Evolutionary conservation across 768 basidiomycete species (phyloP), one percentile per base, ranked within the genome.

Genomic region (Mycena chlorophos): DNA sequence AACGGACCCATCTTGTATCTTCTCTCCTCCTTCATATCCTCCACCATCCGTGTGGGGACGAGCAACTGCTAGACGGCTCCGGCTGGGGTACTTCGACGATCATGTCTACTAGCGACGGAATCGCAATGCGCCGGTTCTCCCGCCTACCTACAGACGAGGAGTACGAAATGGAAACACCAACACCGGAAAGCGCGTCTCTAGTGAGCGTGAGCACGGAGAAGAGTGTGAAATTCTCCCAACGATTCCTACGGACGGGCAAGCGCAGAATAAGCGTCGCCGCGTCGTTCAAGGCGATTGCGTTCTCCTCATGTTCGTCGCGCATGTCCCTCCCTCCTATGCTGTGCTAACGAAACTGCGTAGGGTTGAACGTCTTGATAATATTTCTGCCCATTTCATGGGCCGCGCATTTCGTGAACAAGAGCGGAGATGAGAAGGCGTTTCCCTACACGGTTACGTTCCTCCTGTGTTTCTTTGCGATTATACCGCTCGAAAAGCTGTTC

Each of bases 401-500:
- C 10, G 75, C 79, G 0, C 81, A 86, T 63, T 87, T 83, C 38
- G 48, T 27, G 5, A 67, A 64, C 43, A 56, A 6, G 6, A 27
- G 29, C 39, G 6, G 17, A 27, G 30, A 51, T 43, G 37, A 55
- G 22, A 10, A 46, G 22, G 27, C 25, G 23, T 46, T 46, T 46
- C 45, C 45, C 5, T 50, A 30, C 31, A 4, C 19, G 12, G 27
- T 17, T n/a, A 62, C 60, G 3, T 62, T 62, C 26, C 16, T 62
- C 10, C 23, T 89, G 5, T 83, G 78, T 55, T 86, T 88, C 66
- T 70, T 87, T 46, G 73, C 82, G 4, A 85, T 89, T 53, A 74
- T 90, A 5, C 83, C 88, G 6, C 75, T 89, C 5, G 86, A 87
- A 56, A 74, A 78, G 48, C 62, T 87, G 1, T 84, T 88, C 60